These are phyloP conservation scores for Eragrostis curvula DNA, from an alignment of 176 grass and related monocot species.

Conservation along the genomic window DNA sequence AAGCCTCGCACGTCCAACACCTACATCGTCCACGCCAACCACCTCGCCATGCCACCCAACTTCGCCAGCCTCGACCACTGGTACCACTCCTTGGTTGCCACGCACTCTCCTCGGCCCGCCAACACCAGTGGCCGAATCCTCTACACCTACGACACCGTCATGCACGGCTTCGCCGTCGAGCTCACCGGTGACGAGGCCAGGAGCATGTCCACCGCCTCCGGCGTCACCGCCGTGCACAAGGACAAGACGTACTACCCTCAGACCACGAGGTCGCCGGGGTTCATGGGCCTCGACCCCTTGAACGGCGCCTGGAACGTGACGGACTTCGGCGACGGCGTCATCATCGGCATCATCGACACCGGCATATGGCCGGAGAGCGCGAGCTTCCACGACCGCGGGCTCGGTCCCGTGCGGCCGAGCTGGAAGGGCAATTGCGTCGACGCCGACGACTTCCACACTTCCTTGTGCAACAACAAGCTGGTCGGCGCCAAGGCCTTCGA, in stretches of 20 bases:
- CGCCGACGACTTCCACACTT: conserved; percentile 2
- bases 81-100: background rate
- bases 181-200: conserved; percentile 10
- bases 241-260: background rate
- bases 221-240: conserved; percentile 1
- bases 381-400: conserved; percentile 6
- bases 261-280: background rate
- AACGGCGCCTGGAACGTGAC: background rate
- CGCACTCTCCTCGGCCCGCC: background rate
- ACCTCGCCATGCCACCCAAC: background rate
- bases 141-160: too few species aligned
- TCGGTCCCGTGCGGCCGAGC: conserved; percentile 3
- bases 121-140: background rate
- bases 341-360: background rate
- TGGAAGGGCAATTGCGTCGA: conserved; percentile 30
- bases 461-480: too few species aligned
- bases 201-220: background rate
- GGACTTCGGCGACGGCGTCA: conserved; percentile 21
- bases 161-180: too few species aligned
- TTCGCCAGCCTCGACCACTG: background rate
- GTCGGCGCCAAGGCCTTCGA: too few species aligned
- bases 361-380: conserved; percentile 15
- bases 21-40: too few species aligned
- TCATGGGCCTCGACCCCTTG: background rate
- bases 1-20: too few species aligned